These are phyloP conservation scores for Neurospora sp. DNA, from an alignment of 495 filamentous ascomycete species.

Conservation along the genomic window DNA sequence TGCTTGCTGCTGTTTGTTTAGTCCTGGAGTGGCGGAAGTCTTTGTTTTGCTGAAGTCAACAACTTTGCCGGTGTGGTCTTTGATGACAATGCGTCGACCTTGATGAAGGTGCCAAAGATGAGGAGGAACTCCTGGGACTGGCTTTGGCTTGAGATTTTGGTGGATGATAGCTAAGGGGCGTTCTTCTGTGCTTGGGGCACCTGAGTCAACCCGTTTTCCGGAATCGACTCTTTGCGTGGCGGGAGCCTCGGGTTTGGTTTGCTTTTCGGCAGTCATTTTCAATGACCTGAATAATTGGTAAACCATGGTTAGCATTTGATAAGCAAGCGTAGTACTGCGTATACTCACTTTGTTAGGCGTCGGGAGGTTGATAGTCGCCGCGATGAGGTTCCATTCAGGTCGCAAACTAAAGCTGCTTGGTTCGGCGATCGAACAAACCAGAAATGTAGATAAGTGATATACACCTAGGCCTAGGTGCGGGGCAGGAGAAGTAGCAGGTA, in stretches of 20 bases:
- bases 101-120: background rate
- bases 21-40: background rate
- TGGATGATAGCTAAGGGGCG: background rate
- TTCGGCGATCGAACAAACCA: background rate
- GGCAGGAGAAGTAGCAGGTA: background rate
- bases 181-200: background rate
- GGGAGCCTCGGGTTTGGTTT: background rate
- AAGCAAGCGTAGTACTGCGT: background rate
- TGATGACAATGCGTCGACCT: background rate
- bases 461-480: background rate
- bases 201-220: background rate
- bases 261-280: background rate
- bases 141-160: background rate
- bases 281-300: background rate
- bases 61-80: background rate
- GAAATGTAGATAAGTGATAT: background rate
- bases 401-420: background rate
- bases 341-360: background rate
- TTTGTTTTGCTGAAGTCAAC: background rate
- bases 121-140: background rate
- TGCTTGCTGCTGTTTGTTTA: background rate
- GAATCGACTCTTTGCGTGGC: background rate
- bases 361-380: background rate
- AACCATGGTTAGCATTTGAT: background rate
- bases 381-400: background rate